A percentile compares a stretch with the other conserved stretches of the same genome.
These are phyloP conservation scores for Ophiorrhiza pumila DNA, from an alignment of 257 asterid species.

Conservation along the genomic window DNA sequence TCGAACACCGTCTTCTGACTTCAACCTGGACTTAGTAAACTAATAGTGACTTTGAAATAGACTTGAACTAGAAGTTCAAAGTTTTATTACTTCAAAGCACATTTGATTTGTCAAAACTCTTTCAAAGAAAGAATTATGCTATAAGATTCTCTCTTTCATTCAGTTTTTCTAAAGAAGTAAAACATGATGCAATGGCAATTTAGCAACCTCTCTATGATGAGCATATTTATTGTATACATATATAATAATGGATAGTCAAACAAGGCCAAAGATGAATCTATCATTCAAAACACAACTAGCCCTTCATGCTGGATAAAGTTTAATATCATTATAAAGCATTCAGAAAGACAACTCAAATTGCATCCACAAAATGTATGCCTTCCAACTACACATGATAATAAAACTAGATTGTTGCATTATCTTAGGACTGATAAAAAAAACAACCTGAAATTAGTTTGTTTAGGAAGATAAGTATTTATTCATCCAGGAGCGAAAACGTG, in stretches of 20 bases:
- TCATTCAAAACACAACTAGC: background rate
- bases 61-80: background rate
- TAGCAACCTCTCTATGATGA: background rate
- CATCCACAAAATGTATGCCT: background rate
- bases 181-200: background rate
- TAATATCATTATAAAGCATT: background rate
- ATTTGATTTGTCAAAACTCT: background rate
- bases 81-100: background rate
- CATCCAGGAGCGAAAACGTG: slow-evolving; percentile 82
- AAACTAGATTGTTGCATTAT: background rate
- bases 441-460: slow-evolving; percentile 11
- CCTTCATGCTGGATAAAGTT: background rate
- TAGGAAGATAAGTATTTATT: slow-evolving; percentile 52
- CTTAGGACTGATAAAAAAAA: background rate
- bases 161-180: background rate
- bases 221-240: background rate
- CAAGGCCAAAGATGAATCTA: background rate
- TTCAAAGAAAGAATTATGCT: background rate
- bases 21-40: background rate
- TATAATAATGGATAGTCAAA: background rate
- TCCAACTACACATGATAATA: background rate
- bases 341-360: background rate
- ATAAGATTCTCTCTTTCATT: background rate
- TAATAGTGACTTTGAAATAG: slow-evolving; percentile 7
- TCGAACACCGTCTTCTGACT: background rate